Evolutionary conservation across 768 basidiomycete genomes (phyloP), one percentile per base, ranked within the genome.

Genomic region (Lactarius hatsudake): DNA sequence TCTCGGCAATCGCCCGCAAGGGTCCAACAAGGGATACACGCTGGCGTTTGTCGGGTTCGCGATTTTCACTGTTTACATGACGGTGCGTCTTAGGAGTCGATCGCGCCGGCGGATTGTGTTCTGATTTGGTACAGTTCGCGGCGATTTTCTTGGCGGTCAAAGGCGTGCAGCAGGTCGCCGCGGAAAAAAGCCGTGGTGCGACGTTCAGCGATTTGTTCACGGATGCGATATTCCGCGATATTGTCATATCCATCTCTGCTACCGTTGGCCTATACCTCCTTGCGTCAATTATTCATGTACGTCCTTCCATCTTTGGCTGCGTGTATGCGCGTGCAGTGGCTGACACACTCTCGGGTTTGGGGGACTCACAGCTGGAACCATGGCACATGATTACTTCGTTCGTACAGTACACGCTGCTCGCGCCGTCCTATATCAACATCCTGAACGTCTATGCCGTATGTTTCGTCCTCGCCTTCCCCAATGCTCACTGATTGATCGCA

Each of bases 321-420:
- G 59, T 26, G 54, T 55, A 42, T 58, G 56, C 12, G 43, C 36
- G n/a, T 62, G 61, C 15, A 26, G 8, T 73, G 57, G 1, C 23
- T 67, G 40, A 63, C n/a, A 15, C 15, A 34, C 20, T 48, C 20
- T 32, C 32, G 32, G 32, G 9, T 1, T 34, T 9, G 8, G 32
- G 5, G 15, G 45, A n/a, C 12, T 18, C 9, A 6, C 26, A 96
- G 88, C 88, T 97, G 72, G 95, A 98, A 71, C 96, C 96, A 2
- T 97, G 95, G 94, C 97, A 99, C 76, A 92, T 99, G 94, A 82
- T 99, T 73, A 98, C 97, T 0, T 93, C 91, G 6, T 96, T 98
- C 78, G 32, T 95, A n/a, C 96, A 95, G 75, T 96, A 96, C 74
- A 76, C 91, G 28, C 83, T 97, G 68, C 87, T 98, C 82, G 92